A percentile compares a stretch with the other conserved stretches of the same genome.
Evolutionary conservation across 2,329 filamentous ascomycete genomes (phyloP).

Genomic region (Alternaria triticimaculans): DNA sequence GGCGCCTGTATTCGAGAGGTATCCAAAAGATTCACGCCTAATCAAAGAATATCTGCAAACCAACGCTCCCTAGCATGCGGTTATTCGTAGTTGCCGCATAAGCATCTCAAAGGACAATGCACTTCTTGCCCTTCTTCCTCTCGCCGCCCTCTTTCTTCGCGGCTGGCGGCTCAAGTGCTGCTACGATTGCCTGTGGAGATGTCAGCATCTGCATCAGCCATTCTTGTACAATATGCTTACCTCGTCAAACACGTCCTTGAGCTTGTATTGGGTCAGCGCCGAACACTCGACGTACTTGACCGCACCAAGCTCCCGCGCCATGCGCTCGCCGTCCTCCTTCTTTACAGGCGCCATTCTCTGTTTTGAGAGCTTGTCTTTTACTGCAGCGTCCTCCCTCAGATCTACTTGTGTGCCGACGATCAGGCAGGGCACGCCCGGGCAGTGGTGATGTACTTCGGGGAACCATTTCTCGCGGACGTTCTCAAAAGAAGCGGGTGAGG

Average conservation of each 20-base stretch:
- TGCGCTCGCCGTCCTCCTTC: slow-evolving; percentile 91
- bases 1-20: slow-evolving; percentile 49
- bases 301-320: slow-evolving; percentile 96
- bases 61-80: slow-evolving; percentile 29
- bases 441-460: slow-evolving; percentile 98
- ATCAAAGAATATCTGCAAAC: slow-evolving; percentile 40
- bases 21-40: slow-evolving; percentile 49
- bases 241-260: slow-evolving; percentile 99
- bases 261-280: slow-evolving; percentile 94
- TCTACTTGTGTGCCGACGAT: slow-evolving; percentile 98
- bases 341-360: slow-evolving; percentile 95
- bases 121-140: slow-evolving; percentile 46
- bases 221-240: slow-evolving; percentile 58
- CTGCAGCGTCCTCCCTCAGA: slow-evolving; percentile 85
- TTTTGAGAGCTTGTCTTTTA: slow-evolving; percentile 89
- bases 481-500: slow-evolving; percentile 95
- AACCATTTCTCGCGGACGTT: slow-evolving; percentile 99
- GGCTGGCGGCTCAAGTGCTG: slow-evolving; percentile 85
- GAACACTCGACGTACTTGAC: slow-evolving; percentile 99
- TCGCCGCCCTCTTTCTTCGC: slow-evolving; percentile 67
- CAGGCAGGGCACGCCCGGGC: slow-evolving; percentile 94
- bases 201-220: slow-evolving; percentile 11
- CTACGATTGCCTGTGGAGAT: slow-evolving; percentile 80
- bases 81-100: slow-evolving; percentile 6
- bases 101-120: slow-evolving; percentile 44